Conservation (phyloP, 345 rosid species). For the Fremontodendron californicum region DNA sequence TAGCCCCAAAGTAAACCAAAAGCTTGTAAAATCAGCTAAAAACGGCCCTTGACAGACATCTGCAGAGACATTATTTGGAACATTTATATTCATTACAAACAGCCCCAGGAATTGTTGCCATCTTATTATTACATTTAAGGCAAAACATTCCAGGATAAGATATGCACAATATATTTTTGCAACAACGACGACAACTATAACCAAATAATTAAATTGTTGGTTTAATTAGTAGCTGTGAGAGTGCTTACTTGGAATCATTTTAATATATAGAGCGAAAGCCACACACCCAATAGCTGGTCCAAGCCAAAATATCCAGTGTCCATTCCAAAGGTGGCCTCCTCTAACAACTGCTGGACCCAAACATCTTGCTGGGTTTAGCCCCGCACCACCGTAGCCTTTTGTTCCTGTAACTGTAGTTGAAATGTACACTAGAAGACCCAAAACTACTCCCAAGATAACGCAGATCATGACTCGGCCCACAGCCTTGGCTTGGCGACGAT, state of each 20-base stretch:
- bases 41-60: neutral
- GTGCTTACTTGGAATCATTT: neutral
- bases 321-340: conserved; percentile 9
- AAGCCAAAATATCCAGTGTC: conserved; percentile 7
- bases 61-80: neutral
- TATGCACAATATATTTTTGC: neutral
- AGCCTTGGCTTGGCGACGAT: conserved; percentile 33
- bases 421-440: conserved; percentile 31
- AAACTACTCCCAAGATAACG: conserved; percentile 27
- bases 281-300: conserved; percentile 8
- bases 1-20: neutral
- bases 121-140: neutral
- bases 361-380: conserved; percentile 9
- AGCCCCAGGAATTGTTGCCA: neutral
- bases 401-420: conserved; percentile 33
- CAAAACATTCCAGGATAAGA: neutral
- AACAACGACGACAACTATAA: neutral
- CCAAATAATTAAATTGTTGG: neutral
- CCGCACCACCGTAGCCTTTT: conserved; percentile 4
- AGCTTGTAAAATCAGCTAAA: neutral
- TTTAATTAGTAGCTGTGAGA: neutral
- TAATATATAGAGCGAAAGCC: conserved; percentile 3
- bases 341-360: conserved; percentile 1
- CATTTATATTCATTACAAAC: neutral
- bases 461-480: conserved; percentile 32